A percentile compares a stretch with the other conserved stretches of the same genome.
Conservation (phyloP, 345 rosid genomes). For the Orychophragmus violaceus region DNA sequence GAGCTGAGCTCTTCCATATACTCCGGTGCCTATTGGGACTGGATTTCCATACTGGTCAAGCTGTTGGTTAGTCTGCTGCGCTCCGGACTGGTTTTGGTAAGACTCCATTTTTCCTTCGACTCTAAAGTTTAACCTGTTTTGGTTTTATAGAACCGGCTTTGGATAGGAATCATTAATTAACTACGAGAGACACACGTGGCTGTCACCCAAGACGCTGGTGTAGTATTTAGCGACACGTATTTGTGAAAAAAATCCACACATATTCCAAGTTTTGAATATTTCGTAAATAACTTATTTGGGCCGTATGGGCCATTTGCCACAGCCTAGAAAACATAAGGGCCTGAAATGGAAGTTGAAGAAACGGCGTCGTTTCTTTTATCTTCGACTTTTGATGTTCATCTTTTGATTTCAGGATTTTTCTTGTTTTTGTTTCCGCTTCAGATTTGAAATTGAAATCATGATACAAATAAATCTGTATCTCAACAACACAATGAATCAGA, state of each 20-base stretch:
- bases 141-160: background rate
- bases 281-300: background rate
- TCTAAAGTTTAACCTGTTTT: too few relatives aligned
- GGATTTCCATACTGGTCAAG: conserved; percentile 30
- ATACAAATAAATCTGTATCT: too few relatives aligned
- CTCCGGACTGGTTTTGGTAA: conserved; percentile 31
- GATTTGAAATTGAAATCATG: conserved; percentile 23
- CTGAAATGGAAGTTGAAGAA: background rate
- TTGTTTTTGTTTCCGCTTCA: conserved; percentile 28
- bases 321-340: background rate
- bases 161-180: background rate
- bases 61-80: conserved; percentile 11
- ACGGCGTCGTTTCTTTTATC: background rate
- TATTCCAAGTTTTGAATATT: too few relatives aligned
- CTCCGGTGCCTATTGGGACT: conserved; percentile 17
- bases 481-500: too few relatives aligned
- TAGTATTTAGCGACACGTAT: background rate
- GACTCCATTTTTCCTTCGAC: conserved; percentile 23
- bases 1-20: conserved; percentile 1
- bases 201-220: background rate
- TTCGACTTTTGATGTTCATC: background rate
- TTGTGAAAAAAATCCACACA: too few relatives aligned
- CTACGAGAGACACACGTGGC: conserved; percentile 4
- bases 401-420: conserved; percentile 1
- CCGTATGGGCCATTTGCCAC: background rate